Evolutionary conservation across 179 eudicot genomes (phyloP), one percentile per base, ranked within the genome.

Genomic region (Spinacia oleracea): DNA sequence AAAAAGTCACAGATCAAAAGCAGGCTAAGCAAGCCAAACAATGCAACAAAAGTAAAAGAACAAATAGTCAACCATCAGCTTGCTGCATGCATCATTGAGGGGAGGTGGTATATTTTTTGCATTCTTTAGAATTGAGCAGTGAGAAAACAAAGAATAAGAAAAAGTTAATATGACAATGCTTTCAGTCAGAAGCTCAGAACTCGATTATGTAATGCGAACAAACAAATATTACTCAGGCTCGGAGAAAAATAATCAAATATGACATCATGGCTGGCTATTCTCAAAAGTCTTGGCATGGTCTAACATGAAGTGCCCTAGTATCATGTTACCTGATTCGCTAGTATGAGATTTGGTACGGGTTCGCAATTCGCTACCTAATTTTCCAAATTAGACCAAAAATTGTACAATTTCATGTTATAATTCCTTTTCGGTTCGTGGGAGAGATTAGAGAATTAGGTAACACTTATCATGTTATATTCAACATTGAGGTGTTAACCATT

Each of bases 1-100:
- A 72, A 73, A 6, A 64, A 48, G 34, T 59, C 64, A 73, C n/a
- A 38, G 25, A 62, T 43, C 45, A 72, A 59, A 45, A 4, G 29
- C 42, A 64, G 40, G 18, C 29, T 12, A 53, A 21, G 29, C 42
- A 64, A 64, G 18, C 40, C 10, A 53, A 21, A 62, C 27, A 62
- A 11, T 15, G 21, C 65, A 31, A n/a, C 32, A 11, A n/a, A 50
- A 53, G 18, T 62, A 62, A 55, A 55, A 38, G 20, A 58, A 31
- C 23, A 59, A 62, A 18, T 9, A 53, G 58, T 53, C 58, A 53
- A 20, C 45, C 42, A 43, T 46, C 35, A 69, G 45, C 66, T 59
- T 35, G 66, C 34, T 34, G 29, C 58, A 78, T 20, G 29, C 69
- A 70, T 5, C 14, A 45, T 12, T 43, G 42, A 46, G 48, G 46